Conservation (phyloP, 2,329 filamentous ascomycete genomes). For the Pyrenochaeta sp. region DNA sequence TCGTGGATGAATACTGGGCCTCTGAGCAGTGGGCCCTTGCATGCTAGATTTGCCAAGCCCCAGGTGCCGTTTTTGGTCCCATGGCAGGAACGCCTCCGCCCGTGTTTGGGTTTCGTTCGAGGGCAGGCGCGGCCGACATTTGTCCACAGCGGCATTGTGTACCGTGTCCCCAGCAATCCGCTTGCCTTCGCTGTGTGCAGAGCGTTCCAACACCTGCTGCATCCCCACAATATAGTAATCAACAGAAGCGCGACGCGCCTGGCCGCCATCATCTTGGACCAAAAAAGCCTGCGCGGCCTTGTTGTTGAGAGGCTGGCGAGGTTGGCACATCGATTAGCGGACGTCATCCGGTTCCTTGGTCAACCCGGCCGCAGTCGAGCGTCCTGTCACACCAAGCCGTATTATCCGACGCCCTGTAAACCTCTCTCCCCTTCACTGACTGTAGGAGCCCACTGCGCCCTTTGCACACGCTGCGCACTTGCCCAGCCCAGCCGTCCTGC, state of each 20-base stretch:
- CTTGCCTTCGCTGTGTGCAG: no score
- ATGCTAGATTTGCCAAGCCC: background rate
- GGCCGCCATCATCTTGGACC: no score
- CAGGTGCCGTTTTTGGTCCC: background rate
- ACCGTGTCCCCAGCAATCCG: no score
- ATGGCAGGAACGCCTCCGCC: background rate
- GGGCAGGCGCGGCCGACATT: background rate
- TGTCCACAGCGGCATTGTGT: no score
- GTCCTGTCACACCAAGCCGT: conserved; percentile 24
- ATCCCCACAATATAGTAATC: no score
- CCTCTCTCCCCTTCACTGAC: background rate
- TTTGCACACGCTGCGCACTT: conserved; percentile 4
- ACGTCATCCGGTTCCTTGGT: conserved; percentile 16
- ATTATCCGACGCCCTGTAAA: conserved; percentile 9
- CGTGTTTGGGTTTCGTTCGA: background rate
- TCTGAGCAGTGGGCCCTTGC: background rate
- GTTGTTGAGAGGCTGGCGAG: conserved; percentile 9
- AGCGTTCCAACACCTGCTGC: no score
- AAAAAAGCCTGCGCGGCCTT: background rate
- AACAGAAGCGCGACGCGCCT: no score
- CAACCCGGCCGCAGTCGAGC: conserved; percentile 8
- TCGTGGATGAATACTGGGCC: background rate
- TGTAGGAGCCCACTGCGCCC: background rate
- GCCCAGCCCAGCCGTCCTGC: background rate
- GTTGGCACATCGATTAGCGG: conserved; percentile 13